These are phyloP conservation scores for Drechmeria coniospora DNA, from an alignment of 2,329 filamentous ascomycete species.

Conservation along the genomic window DNA sequence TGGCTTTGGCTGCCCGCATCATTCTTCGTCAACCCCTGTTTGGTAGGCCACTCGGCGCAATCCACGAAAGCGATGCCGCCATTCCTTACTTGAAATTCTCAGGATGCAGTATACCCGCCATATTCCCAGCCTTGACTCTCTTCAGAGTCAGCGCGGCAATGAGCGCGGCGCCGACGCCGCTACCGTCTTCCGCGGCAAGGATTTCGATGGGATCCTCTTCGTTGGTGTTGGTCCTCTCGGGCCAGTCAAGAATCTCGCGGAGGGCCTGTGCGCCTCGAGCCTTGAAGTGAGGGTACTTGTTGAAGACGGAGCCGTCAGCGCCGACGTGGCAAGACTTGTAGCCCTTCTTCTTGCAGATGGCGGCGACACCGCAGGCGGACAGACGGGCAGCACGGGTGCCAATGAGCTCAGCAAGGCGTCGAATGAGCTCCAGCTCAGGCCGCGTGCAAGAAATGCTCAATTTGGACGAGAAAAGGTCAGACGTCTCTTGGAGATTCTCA, in stretches of 20 bases:
- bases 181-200: conserved; percentile 83
- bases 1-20: background rate
- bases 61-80: background rate
- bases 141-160: conserved; percentile 65
- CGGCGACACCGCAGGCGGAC: conserved; percentile 86
- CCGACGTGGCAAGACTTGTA: conserved; percentile 83
- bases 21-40: conserved; percentile 7
- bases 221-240: conserved; percentile 47
- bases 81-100: conserved; percentile 37
- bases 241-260: conserved; percentile 92
- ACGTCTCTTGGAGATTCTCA: conserved; percentile 84
- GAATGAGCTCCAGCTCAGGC: conserved; percentile 76
- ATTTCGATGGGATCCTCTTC: conserved; percentile 81
- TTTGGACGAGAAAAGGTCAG: conserved; percentile 64
- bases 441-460: conserved; percentile 56
- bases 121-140: conserved; percentile 45
- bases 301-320: conserved; percentile 94
- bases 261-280: conserved; percentile 76
- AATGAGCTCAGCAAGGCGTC: conserved; percentile 82
- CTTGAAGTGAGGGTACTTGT: conserved; percentile 99
- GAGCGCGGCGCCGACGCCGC: conserved; percentile 88
- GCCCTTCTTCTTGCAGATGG: conserved; percentile 92
- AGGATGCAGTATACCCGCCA: conserved; percentile 48
- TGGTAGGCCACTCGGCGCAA: too few species aligned
- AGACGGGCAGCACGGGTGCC: conserved; percentile 87